Conservation (phyloP, 257 asterid genomes). For the Capsicum pubescens region DNA sequence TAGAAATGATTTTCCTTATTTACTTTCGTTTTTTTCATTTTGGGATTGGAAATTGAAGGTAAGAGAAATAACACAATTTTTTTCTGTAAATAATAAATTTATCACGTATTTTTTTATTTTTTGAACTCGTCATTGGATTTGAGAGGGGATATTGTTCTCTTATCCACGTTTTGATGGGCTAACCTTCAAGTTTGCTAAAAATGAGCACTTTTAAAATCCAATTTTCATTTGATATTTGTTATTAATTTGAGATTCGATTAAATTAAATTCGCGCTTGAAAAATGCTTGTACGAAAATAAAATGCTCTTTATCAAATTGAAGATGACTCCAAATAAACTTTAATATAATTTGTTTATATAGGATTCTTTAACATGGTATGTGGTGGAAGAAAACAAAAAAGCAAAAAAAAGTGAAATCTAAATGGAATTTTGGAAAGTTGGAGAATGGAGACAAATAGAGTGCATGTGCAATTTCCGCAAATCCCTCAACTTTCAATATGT, state of each 20-base stretch:
- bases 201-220: no score
- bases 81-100: no score
- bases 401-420: slow-evolving; percentile 24
- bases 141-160: neutral
- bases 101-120: no score
- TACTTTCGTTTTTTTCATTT: neutral
- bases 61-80: neutral
- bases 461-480: slow-evolving; percentile 38
- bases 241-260: no score
- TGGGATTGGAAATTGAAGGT: neutral
- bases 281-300: no score
- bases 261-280: no score
- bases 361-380: slow-evolving; percentile 23
- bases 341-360: neutral
- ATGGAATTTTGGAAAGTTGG: neutral
- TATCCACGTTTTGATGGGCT: neutral
- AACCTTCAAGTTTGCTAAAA: neutral
- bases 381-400: slow-evolving; percentile 29
- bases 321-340: neutral
- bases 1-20: neutral
- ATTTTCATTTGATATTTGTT: no score
- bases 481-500: slow-evolving; percentile 15
- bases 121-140: neutral
- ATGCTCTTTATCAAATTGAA: neutral
- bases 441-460: slow-evolving; percentile 33